phyloP scores from a whole-genome alignment of 2,329 filamentous ascomycete species.

The Pyrenochaeta sp. region DNA sequence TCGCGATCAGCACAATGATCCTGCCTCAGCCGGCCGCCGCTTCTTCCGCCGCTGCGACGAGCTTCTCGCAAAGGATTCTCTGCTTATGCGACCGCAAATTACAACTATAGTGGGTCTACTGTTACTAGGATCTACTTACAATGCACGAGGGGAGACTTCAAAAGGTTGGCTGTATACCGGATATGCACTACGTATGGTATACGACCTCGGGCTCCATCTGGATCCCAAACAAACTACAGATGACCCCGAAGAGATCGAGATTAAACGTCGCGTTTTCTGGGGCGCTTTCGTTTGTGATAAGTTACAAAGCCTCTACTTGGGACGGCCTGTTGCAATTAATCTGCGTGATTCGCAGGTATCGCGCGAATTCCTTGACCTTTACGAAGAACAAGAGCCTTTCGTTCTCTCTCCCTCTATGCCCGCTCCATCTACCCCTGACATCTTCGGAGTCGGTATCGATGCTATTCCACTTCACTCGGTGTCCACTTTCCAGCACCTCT shows the following conservation, averaged over 20 bases:
- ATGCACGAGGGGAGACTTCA: slow-evolving; percentile 30
- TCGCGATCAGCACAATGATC: slow-evolving; percentile 54
- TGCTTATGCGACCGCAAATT: slow-evolving; percentile 27
- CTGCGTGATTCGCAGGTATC: slow-evolving; percentile 29
- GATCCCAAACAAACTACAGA: slow-evolving; percentile 37
- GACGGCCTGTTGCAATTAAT: slow-evolving; percentile 31
- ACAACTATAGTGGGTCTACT: slow-evolving; percentile 36
- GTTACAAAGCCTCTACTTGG: slow-evolving; percentile 40
- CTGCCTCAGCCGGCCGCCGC: slow-evolving; percentile 52
- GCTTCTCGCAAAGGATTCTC: slow-evolving; percentile 22
- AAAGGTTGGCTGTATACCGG: slow-evolving; percentile 53
- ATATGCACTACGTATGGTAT: slow-evolving; percentile 52
- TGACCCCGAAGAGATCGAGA: slow-evolving; percentile 37
- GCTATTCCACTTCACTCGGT: no score
- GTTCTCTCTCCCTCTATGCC: no score
- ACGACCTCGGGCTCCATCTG: slow-evolving; percentile 51
- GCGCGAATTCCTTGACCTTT: slow-evolving; percentile 25
- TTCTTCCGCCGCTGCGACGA: slow-evolving; percentile 20
- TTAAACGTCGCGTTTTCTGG: slow-evolving; percentile 45
- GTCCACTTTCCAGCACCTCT: no score
- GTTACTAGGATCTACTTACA: slow-evolving; percentile 33
- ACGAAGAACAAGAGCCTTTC: slow-evolving; percentile 21
- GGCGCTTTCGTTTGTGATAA: slow-evolving; percentile 43
- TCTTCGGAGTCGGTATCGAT: no score
- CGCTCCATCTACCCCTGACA: no score